phyloP scores from a whole-genome alignment of 1,284 basidiomycete genomes.

The Fomitopsis pinicola region DNA sequence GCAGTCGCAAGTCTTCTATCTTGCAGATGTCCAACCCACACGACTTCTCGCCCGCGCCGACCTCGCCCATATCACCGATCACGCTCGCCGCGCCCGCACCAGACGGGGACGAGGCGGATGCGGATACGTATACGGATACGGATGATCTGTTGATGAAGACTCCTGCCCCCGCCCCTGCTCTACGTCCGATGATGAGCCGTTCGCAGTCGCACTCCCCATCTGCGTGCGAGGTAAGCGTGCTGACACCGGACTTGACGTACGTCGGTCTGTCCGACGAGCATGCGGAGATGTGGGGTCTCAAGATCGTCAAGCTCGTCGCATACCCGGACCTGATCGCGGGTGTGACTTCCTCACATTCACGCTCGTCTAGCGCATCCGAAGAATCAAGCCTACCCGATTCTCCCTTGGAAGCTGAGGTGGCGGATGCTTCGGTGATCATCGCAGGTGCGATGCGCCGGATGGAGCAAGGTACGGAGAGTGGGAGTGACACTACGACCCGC shows the following conservation, averaged over 20 bases:
- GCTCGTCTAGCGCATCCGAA: neutral
- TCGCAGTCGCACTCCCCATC: constrained; percentile 24
- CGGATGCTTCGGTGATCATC: constrained; percentile 6
- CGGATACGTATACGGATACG: constrained; percentile 4
- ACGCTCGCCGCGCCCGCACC: neutral
- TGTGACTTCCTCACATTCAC: neutral
- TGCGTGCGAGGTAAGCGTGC: constrained; percentile 26
- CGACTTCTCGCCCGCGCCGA: constrained; percentile 4
- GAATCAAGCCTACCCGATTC: neutral
- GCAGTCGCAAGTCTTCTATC: constrained; percentile 9
- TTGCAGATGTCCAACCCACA: constrained; percentile 9
- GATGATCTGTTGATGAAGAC: constrained; percentile 1
- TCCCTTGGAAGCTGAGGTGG: neutral
- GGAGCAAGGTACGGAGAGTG: constrained; percentile 17
- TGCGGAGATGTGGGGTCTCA: constrained; percentile 66
- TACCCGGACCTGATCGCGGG: constrained; percentile 63
- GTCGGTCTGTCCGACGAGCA: constrained; percentile 48
- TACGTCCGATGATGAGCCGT: constrained; percentile 13
- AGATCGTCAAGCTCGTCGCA: constrained; percentile 69
- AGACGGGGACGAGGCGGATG: constrained; percentile 1
- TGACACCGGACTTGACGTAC: constrained; percentile 31
- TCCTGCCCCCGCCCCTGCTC: constrained; percentile 2
- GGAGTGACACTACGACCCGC: constrained; percentile 24
- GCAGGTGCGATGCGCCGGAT: constrained; percentile 11
- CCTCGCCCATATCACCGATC: neutral